phyloP scores from a whole-genome alignment of 345 rosid species.

The Geranium brycei region DNA sequence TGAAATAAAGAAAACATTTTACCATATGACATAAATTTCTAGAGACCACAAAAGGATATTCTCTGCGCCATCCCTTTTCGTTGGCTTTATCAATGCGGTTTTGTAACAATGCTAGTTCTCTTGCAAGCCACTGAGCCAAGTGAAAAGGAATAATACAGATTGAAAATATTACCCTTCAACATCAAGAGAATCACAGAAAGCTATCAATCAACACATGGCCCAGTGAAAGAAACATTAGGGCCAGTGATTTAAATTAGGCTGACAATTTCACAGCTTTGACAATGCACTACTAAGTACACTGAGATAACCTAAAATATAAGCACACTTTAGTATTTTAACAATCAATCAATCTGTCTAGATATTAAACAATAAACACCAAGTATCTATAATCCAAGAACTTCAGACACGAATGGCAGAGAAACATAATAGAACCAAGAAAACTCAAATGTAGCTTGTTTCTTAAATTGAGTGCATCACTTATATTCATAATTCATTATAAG shows the following conservation, averaged over 20 bases:
- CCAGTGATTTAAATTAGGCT: neutral
- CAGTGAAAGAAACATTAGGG: neutral
- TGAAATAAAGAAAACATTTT: neutral
- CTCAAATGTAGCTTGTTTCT: too few relatives aligned
- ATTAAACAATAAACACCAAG: too few relatives aligned
- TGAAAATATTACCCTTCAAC: constrained; percentile 2
- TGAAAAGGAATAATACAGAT: constrained; percentile 12
- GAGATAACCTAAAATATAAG: too few relatives aligned
- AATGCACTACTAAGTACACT: neutral
- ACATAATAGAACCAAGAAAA: too few relatives aligned
- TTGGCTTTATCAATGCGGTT: constrained; percentile 57
- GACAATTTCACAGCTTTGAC: neutral
- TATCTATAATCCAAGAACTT: too few relatives aligned
- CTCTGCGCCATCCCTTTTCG: constrained; percentile 89
- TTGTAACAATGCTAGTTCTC: constrained; percentile 45
- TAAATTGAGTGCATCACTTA: too few relatives aligned
- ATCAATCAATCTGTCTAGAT: too few relatives aligned
- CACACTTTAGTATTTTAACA: too few relatives aligned
- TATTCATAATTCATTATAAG: too few relatives aligned
- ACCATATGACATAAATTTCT: neutral
- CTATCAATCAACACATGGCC: neutral
- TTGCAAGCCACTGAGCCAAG: constrained; percentile 48
- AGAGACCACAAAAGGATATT: constrained; percentile 54
- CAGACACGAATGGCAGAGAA: too few relatives aligned
- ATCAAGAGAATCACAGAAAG: neutral